phyloP scores from a whole-genome alignment of 164 flowering plant species.

The Echeveria elegans region DNA sequence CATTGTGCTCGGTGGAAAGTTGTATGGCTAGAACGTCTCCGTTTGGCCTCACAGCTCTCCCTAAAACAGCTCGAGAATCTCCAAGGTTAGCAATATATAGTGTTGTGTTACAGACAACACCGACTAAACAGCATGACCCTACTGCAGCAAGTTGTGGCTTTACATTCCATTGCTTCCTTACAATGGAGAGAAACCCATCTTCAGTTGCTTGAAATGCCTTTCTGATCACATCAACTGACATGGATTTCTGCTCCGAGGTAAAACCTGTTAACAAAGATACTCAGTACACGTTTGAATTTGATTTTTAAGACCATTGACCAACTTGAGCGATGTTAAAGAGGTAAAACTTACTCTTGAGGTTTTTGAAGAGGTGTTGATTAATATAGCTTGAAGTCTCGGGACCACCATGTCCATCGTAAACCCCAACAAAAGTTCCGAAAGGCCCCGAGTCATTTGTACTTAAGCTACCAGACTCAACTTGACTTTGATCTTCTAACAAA shows the following conservation, averaged over 20 bases:
- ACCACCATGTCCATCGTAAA: neutral
- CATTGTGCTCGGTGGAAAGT: neutral
- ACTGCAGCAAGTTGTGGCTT: neutral
- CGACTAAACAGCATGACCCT: neutral
- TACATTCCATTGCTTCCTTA: neutral
- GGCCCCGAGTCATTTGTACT: slow-evolving; percentile 1
- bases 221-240: neutral
- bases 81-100: slow-evolving; percentile 1
- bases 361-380: neutral
- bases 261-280: neutral
- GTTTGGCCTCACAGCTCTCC: slow-evolving; percentile 1
- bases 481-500: neutral
- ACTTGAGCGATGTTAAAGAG: neutral
- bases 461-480: slow-evolving; percentile 6
- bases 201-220: slow-evolving; percentile 1
- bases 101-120: neutral
- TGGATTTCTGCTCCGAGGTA: neutral
- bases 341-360: neutral
- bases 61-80: slow-evolving; percentile 2
- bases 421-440: slow-evolving; percentile 5
- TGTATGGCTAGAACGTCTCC: neutral
- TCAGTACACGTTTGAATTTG: neutral
- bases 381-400: neutral
- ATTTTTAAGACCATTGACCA: neutral
- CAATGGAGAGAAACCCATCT: neutral